Percentiles rank a stretch among this genome's conserved stretches.
phyloP scores from a whole-genome alignment of 1,284 basidiomycete genomes.

The Irpex rosettiformis region DNA sequence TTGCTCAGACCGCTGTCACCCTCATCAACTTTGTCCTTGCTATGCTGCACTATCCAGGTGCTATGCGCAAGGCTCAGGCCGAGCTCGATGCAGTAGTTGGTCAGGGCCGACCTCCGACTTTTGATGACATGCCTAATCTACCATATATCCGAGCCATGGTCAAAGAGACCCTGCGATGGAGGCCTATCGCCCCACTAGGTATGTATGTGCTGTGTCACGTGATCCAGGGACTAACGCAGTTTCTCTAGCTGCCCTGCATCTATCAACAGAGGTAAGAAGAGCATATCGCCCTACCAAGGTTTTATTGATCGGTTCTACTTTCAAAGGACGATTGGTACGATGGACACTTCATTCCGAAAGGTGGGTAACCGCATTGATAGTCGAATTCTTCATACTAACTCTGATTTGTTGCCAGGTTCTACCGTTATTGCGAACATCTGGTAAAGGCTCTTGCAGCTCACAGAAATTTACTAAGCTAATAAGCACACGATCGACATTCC shows the following conservation, averaged over 20 bases:
- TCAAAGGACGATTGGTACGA: neutral
- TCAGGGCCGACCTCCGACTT: neutral
- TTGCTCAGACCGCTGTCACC: neutral
- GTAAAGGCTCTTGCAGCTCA: neutral
- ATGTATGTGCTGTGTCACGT: neutral
- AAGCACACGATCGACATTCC: neutral
- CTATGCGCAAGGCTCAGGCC: conserved; percentile 1
- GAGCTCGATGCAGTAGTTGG: conserved; percentile 3
- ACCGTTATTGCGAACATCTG: neutral
- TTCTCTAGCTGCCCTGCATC: neutral
- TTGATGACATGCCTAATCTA: neutral
- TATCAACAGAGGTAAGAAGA: neutral
- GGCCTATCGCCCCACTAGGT: neutral
- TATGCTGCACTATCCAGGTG: conserved; percentile 3
- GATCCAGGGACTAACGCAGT: neutral
- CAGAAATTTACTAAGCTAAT: neutral
- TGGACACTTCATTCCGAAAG: neutral
- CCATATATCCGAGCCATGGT: conserved; percentile 6
- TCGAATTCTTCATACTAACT: neutral
- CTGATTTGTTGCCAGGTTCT: neutral
- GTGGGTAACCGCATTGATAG: neutral
- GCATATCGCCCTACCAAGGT: neutral
- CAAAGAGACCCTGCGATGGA: conserved; percentile 1
- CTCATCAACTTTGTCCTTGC: conserved; percentile 2
- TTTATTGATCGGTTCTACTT: neutral